Evolutionary conservation across 2,329 filamentous ascomycete species (phyloP), one percentile per base, ranked within the genome.

Genomic region (Aaosphaeria arxii): DNA sequence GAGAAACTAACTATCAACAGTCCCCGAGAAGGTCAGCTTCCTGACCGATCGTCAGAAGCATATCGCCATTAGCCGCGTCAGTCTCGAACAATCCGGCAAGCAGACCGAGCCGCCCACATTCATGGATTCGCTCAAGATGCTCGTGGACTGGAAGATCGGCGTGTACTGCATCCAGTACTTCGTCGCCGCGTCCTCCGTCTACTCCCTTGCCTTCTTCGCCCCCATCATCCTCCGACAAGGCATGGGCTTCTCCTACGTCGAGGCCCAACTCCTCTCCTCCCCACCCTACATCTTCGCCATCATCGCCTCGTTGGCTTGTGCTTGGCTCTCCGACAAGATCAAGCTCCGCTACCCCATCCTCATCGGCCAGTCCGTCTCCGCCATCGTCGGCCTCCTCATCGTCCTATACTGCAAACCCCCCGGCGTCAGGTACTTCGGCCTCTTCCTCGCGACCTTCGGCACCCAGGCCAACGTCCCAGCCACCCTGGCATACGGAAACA

Each of bases 141-240:
- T 65, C 4, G n/a, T 54, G 29, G 63, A 67, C 47, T 63, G 58
- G 58, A 67, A 66, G 35, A 46, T 66, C n/a, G 49, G 53, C 31
- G 47, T 62, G 11, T 66, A 63, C 57, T 28, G 41, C 41, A 7
- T 67, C 5, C 59, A 65, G 40, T 64, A 65, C 52, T 67, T 66
- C 43, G 56, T 66, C 4, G 57, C 56, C 5, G 62, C 58, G 1
- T 65, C 62, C 3, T 59, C 33, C 51, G 24, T 61, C 1, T 62
- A 62, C 46, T 58, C 57, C 2, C 38, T 59, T n/a, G 51, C 53
- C 4, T 61, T 58, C 42, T 62, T 63, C 43, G 52, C 54, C 11
- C 57, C 58, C 5, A 61, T 63, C 7, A 62, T 63, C 31, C 56
- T 63, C 5, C 53, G 58, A 29, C 47, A 63, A 42, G 57, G 58